A percentile compares a stretch with the other conserved stretches of the same genome.
Conservation (phyloP, 257 asterid species). For the Przewalskia tangutica region DNA sequence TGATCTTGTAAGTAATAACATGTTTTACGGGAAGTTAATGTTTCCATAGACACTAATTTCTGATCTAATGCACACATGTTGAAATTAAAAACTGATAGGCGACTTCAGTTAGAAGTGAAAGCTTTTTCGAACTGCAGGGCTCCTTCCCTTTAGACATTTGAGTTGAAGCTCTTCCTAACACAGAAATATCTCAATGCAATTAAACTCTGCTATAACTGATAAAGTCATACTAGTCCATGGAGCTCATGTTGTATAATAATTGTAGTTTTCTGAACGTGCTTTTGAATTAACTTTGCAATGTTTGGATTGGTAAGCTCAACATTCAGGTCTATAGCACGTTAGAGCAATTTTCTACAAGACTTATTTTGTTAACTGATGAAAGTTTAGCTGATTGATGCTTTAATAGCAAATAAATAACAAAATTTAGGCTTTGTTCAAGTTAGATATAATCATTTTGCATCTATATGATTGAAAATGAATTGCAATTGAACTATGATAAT, state of each 20-base stretch:
- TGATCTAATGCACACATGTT: not conserved
- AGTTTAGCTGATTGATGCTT: not conserved
- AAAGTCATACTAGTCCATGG: not conserved
- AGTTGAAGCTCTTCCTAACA: not conserved
- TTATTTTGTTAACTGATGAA: not conserved
- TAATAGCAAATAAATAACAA: not conserved
- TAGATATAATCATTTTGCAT: not conserved
- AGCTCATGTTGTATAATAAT: not conserved
- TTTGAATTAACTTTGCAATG: not conserved
- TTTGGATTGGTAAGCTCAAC: not conserved
- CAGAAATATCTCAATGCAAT: not conserved
- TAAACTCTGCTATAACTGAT: not conserved
- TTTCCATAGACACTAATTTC: not conserved
- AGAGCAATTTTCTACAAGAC: not conserved
- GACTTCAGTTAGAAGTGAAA: not conserved
- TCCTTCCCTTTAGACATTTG: not conserved
- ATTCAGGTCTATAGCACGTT: not conserved
- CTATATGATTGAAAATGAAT: not conserved
- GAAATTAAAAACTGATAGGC: not conserved
- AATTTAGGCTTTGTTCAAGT: not conserved
- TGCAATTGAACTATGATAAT: not conserved
- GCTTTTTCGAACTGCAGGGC: not conserved
- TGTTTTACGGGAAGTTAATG: not conserved
- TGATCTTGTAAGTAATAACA: constrained; percentile 58
- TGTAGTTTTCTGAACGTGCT: not conserved